phyloP scores from a whole-genome alignment of 192 early-diverging fungal species.

The Coemansia umbellata region DNA sequence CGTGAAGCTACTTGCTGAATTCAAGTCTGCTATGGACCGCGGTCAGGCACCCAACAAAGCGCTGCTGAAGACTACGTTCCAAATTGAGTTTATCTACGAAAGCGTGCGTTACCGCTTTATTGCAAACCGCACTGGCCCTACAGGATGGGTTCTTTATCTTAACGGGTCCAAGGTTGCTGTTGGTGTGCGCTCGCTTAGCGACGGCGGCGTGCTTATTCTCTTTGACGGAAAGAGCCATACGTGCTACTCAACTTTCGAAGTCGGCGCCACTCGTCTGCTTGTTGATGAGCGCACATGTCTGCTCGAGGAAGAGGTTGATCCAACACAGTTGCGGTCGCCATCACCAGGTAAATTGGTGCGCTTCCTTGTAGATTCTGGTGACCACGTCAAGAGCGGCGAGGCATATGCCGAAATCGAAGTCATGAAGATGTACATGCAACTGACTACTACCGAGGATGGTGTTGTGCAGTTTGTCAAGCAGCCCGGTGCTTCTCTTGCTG shows the following conservation, averaged over 20 bases:
- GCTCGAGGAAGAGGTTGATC: slow-evolving; percentile 95
- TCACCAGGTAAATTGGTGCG: slow-evolving; percentile 97
- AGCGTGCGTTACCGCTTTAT: slow-evolving; percentile 89
- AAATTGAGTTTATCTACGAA: slow-evolving; percentile 90
- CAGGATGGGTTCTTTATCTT: slow-evolving; percentile 72
- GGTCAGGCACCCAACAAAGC: slow-evolving; percentile 84
- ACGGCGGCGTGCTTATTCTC: slow-evolving; percentile 88
- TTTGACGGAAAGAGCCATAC: slow-evolving; percentile 90
- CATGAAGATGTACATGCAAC: slow-evolving; percentile 99
- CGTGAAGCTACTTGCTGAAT: slow-evolving; percentile 64
- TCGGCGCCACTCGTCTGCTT: slow-evolving; percentile 80
- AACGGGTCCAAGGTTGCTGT: slow-evolving; percentile 83
- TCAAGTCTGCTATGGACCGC: slow-evolving; percentile 80
- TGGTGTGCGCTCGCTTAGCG: slow-evolving; percentile 79
- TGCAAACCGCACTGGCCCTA: slow-evolving; percentile 74
- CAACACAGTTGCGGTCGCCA: slow-evolving; percentile 91
- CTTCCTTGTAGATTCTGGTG: slow-evolving; percentile 88
- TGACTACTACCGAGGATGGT: slow-evolving; percentile 87
- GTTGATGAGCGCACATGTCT: slow-evolving; percentile 89
- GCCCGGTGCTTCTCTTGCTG: slow-evolving; percentile 73
- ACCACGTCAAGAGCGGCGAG: slow-evolving; percentile 83
- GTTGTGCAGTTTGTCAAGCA: slow-evolving; percentile 86
- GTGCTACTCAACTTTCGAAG: slow-evolving; percentile 87
- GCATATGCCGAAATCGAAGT: slow-evolving; percentile 99
- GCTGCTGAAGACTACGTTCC: slow-evolving; percentile 67